Conservation (phyloP, 257 asterid species). For the Fraxinus pennsylvanica region DNA sequence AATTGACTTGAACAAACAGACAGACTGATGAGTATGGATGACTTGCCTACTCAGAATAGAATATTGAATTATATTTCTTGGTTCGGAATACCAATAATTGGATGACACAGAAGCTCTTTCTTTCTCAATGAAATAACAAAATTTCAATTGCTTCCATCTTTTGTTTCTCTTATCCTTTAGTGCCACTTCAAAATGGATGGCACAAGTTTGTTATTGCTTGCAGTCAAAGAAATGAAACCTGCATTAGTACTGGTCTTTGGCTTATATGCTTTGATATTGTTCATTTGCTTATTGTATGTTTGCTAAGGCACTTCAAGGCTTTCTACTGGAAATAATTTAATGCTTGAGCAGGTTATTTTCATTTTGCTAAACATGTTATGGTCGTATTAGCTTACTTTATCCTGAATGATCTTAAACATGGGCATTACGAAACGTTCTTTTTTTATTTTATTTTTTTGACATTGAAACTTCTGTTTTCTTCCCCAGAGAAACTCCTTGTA, state of each 20-base stretch:
- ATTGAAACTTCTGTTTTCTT: not conserved
- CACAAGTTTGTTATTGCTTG: not conserved
- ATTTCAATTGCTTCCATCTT: not conserved
- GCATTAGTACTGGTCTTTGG: not conserved
- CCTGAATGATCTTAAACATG: not conserved
- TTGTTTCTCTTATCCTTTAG: not conserved
- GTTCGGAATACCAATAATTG: not conserved
- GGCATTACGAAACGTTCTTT: not conserved
- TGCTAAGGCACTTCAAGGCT: not conserved
- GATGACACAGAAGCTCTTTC: not conserved
- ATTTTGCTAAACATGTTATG: too few species aligned
- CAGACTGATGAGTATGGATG: not conserved
- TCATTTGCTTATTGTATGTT: not conserved
- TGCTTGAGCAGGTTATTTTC: not conserved
- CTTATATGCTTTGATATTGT: not conserved
- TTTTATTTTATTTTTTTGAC: too few species aligned
- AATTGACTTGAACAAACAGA: not conserved
- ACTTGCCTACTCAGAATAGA: not conserved
- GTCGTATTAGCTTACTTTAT: not conserved
- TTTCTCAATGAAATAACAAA: not conserved
- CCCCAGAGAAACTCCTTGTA: conserved; percentile 72
- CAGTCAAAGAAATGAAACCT: not conserved
- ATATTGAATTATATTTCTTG: not conserved
- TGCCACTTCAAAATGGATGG: not conserved
- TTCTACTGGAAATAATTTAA: too few species aligned